A percentile compares a stretch with the other conserved stretches of the same genome.
These are phyloP conservation scores for Boehmeria nivea DNA, from an alignment of 306 rosid species.

Conservation along the genomic window DNA sequence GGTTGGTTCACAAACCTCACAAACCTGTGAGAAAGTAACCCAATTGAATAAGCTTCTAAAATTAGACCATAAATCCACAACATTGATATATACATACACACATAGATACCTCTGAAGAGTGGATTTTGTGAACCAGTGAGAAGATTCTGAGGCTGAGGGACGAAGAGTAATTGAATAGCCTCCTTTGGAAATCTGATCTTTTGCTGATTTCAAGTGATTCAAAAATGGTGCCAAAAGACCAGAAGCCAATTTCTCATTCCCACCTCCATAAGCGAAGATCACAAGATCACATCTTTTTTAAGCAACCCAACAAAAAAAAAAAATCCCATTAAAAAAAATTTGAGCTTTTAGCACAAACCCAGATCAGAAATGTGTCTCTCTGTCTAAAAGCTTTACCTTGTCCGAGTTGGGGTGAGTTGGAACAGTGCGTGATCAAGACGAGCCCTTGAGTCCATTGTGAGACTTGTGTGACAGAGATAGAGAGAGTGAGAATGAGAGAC, in stretches of 20 bases:
- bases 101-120: conserved; percentile 63
- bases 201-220: conserved; percentile 65
- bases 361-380: background rate
- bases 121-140: conserved; percentile 90
- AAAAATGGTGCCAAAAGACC: conserved; percentile 89
- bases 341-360: conserved; percentile 11
- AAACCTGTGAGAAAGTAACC: conserved; percentile 51
- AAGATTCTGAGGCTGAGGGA: conserved; percentile 44
- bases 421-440: conserved; percentile 84
- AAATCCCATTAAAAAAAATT: background rate
- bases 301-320: conserved; percentile 3
- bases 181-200: conserved; percentile 97
- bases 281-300: conserved; percentile 72
- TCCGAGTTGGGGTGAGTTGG: conserved; percentile 98
- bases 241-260: conserved; percentile 76
- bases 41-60: no score
- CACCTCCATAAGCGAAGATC: conserved; percentile 47
- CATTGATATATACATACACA: no score
- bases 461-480: conserved; percentile 10
- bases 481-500: conserved; percentile 3
- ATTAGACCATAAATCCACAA: background rate
- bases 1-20: conserved; percentile 89
- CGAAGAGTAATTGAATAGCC: conserved; percentile 86
- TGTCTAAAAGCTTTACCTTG: conserved; percentile 52
- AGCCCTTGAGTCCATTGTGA: conserved; percentile 69